Base-by-base conservation (phyloP, 306 rosid genomes). In the Cucurbita moschata region DNA sequence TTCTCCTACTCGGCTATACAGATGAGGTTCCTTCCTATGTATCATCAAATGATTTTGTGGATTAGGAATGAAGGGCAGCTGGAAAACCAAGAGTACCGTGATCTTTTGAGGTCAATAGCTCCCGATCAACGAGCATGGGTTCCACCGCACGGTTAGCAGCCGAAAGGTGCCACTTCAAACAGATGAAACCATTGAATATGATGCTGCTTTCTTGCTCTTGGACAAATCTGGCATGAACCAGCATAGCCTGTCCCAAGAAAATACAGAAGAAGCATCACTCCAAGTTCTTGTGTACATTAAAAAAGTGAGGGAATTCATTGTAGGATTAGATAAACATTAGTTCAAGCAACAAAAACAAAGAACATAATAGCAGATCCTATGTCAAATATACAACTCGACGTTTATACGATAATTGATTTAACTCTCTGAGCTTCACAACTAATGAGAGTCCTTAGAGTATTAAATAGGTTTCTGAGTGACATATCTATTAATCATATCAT, bases 11-110 rank as follows among this genome's bases (percentile, higher is more conserved):
- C 93, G 18, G 87, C 99, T 7, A 14, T 91, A 55, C 89, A 86
- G 71, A 86, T 81, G 90, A 83, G 87, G 75, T 95, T 95, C 92
- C 91, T 91, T 75, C 99, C 99, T 3, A 82, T 82, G 90, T 88
- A 84, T 78, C 97, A 95, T 16, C 85, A 85, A 71, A 75, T 77
- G 80, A 83, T 95, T 74, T 96, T 89, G 37, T 88, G 97, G 99
- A 81, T 85, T 42, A 85, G 96, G 80, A 26, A 84, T 4, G 83
- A 79, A 11, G 97, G 99, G 37, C 85, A 37, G 72, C 47, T 86
- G 44, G 73, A 79, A 49, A 90, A 95, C 81, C 91, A 86, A 0
- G 97, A 86, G 78, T 87, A 63, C 55, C 75, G 84, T 5, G 75
- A 83, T 37, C 56, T 85, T 82, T 81, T 88, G 57, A 83, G 82